phyloP scores from a whole-genome alignment of 306 rosid species.

The Styphnolobium japonicum region DNA sequence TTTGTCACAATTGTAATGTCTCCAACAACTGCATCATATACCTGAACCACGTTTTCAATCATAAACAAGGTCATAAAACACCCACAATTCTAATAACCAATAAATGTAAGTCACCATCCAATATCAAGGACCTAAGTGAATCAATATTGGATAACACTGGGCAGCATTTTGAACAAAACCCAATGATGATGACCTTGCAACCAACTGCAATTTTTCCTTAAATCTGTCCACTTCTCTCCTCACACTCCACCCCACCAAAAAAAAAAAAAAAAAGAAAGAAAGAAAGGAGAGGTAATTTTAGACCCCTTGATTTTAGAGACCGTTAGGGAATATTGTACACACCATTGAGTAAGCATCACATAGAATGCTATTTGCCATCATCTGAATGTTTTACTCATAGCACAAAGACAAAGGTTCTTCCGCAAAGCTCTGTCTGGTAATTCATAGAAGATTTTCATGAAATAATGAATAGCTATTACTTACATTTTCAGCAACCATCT shows the following conservation, averaged over 20 bases:
- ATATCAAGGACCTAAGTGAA: slow-evolving; percentile 7
- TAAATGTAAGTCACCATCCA: slow-evolving; percentile 1
- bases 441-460: slow-evolving; percentile 11
- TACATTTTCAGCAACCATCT: slow-evolving; percentile 62
- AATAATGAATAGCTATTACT: slow-evolving; percentile 32
- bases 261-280: no score
- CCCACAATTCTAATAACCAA: slow-evolving; percentile 1
- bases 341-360: neutral
- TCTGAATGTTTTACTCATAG: neutral
- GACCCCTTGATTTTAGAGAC: neutral
- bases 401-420: neutral
- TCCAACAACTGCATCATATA: slow-evolving; percentile 89
- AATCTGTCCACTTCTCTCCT: neutral
- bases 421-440: slow-evolving; percentile 4
- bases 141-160: neutral
- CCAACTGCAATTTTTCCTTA: neutral
- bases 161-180: neutral
- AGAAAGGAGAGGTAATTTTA: neutral
- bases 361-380: neutral
- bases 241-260: neutral
- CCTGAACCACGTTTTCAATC: slow-evolving; percentile 44
- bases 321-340: neutral
- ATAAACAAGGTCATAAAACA: slow-evolving; percentile 12
- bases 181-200: neutral
- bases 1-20: slow-evolving; percentile 90